Evolutionary conservation across 2,329 filamentous ascomycete species (phyloP).

Genomic region (Erysiphe pulchra): DNA sequence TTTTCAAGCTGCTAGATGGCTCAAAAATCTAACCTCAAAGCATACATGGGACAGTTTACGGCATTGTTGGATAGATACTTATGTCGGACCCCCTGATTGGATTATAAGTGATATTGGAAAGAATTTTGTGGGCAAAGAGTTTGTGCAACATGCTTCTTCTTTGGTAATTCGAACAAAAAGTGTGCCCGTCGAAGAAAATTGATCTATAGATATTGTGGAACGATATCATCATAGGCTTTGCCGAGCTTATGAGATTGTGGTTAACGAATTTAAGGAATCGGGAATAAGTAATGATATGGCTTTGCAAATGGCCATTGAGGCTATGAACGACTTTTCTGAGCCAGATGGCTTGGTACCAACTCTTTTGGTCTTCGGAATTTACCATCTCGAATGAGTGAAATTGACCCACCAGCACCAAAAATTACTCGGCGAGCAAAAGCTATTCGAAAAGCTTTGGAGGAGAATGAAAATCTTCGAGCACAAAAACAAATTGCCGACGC

Average conservation of each 20-base stretch:
- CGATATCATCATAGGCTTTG: not conserved
- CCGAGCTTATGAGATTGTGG: not conserved
- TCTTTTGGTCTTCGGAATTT: not conserved
- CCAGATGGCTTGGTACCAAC: not conserved
- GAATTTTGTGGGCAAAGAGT: conserved; percentile 2
- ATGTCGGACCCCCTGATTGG: not conserved
- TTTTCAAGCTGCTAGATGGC: not conserved
- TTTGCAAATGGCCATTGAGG: not conserved
- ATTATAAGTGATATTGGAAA: not conserved
- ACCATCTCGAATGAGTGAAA: not conserved
- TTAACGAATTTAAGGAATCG: not conserved
- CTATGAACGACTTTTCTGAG: not conserved
- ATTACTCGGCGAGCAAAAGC: not conserved
- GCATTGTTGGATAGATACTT: conserved; percentile 1
- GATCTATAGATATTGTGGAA: not conserved
- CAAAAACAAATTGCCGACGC: not conserved
- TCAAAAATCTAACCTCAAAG: not conserved
- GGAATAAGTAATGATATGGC: not conserved
- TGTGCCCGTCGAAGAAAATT: not conserved
- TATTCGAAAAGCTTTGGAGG: conserved; percentile 2
- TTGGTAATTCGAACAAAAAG: not conserved
- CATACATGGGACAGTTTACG: conserved; percentile 1
- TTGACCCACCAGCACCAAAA: not conserved
- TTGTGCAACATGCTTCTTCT: not conserved
- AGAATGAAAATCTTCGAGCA: conserved; percentile 1